Evolutionary conservation across 1,139 yeast genomes (phyloP).

Genomic region (Magnusiomyces clavatus): DNA sequence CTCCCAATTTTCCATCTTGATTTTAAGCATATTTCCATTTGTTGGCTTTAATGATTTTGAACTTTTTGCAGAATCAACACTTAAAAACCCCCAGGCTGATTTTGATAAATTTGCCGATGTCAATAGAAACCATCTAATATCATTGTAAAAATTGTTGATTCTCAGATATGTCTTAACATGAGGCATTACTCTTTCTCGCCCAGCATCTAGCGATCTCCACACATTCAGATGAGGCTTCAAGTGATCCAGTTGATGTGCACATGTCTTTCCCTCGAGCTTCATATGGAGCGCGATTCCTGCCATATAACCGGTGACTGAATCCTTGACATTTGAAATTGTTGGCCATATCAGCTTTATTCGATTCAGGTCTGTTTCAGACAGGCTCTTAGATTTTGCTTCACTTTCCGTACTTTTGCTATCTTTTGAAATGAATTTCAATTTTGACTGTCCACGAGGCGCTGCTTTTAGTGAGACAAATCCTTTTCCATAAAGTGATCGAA

Average conservation of each 20-base stretch:
- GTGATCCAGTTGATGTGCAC: too few species aligned
- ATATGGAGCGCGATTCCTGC: slow-evolving; percentile 28
- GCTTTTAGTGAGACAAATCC: background rate
- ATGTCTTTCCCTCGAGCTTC: background rate
- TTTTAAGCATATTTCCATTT: slow-evolving; percentile 7
- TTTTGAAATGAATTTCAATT: too few species aligned
- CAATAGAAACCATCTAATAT: slow-evolving; percentile 27
- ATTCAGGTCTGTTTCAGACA: background rate
- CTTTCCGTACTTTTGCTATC: too few species aligned
- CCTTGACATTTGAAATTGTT: slow-evolving; percentile 24
- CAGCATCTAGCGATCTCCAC: slow-evolving; percentile 28
- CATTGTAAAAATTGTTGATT: slow-evolving; percentile 11
- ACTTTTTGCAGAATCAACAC: slow-evolving; percentile 11
- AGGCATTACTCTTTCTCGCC: slow-evolving; percentile 29
- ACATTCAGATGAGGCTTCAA: slow-evolving; percentile 17
- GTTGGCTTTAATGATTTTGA: background rate
- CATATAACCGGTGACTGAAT: slow-evolving; percentile 28
- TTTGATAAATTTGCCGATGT: slow-evolving; percentile 33
- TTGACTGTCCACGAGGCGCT: too few species aligned
- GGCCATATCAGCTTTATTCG: slow-evolving; percentile 26
- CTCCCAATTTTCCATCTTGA: slow-evolving; percentile 30
- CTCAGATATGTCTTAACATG: slow-evolving; percentile 32
- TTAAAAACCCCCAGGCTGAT: slow-evolving; percentile 32
- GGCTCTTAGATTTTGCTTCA: background rate
- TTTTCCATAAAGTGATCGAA: slow-evolving; percentile 19